phyloP scores from a whole-genome alignment of 345 rosid species.

The Moricandia arvensis region DNA sequence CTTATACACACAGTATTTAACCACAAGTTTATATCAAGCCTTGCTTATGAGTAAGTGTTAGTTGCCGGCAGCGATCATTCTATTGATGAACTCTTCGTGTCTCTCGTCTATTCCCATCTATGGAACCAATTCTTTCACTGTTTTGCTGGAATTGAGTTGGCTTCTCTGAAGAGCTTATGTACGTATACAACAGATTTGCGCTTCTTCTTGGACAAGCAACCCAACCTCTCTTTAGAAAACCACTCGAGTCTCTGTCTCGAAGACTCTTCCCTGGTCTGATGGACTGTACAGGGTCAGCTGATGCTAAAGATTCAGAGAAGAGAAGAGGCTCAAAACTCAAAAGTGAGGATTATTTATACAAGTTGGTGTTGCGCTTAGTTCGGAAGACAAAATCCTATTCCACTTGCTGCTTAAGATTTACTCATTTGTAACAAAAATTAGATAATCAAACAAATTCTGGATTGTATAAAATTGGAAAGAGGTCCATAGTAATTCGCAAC shows the following conservation, averaged over 20 bases:
- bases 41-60: neutral
- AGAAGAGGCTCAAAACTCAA: too few relatives aligned
- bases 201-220: constrained; percentile 38
- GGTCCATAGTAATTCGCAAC: neutral
- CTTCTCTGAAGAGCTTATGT: constrained; percentile 48
- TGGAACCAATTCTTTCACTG: constrained; percentile 35
- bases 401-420: neutral
- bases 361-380: neutral
- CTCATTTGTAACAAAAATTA: too few relatives aligned
- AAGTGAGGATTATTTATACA: neutral
- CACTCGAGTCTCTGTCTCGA: constrained; percentile 13
- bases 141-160: constrained; percentile 38
- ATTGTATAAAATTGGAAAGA: neutral
- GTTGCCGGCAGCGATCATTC: constrained; percentile 46
- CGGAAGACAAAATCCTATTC: neutral
- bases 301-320: too few relatives aligned
- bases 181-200: constrained; percentile 48
- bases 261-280: neutral
- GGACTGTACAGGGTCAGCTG: neutral
- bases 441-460: too few relatives aligned
- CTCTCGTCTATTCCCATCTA: constrained; percentile 66
- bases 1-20: neutral
- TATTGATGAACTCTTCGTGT: constrained; percentile 54
- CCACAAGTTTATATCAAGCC: neutral
- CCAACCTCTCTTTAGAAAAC: constrained; percentile 19